Conservation (phyloP, 2,329 filamentous ascomycete species). For the Colletotrichum salicis region DNA sequence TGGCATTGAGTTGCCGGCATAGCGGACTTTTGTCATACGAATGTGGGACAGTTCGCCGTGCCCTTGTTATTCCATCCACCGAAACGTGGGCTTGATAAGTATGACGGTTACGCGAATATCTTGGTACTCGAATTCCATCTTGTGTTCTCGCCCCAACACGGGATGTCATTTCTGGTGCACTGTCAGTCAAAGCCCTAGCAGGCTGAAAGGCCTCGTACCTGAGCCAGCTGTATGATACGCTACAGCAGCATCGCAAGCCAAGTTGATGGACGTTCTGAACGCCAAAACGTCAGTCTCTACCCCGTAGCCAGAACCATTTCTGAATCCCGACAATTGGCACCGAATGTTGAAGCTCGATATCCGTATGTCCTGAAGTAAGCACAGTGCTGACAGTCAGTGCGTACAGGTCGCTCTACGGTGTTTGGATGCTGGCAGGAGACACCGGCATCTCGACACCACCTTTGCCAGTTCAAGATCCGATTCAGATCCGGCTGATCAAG, state of each 20-base stretch:
- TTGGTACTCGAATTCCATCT: constrained; percentile 14
- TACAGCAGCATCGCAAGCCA: not conserved
- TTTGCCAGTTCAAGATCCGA: not conserved
- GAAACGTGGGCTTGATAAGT: not conserved
- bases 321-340: not conserved
- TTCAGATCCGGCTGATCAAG: not conserved
- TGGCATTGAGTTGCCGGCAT: not conserved
- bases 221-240: constrained; percentile 2
- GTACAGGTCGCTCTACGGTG: not conserved
- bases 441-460: not conserved
- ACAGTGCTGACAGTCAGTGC: not conserved
- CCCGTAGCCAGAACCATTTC: not conserved
- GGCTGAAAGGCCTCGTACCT: constrained; percentile 2
- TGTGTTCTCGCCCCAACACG: not conserved
- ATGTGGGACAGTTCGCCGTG: not conserved
- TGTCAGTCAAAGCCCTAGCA: constrained; percentile 10
- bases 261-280: not conserved
- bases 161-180: constrained; percentile 15
- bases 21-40: too few species aligned
- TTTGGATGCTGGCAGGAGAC: not conserved
- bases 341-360: not conserved
- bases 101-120: not conserved
- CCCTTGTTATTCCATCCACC: not conserved
- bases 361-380: not conserved
- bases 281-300: not conserved